phyloP scores from a whole-genome alignment of 2,329 filamentous ascomycete genomes.

The Cryphonectria nitschkei region DNA sequence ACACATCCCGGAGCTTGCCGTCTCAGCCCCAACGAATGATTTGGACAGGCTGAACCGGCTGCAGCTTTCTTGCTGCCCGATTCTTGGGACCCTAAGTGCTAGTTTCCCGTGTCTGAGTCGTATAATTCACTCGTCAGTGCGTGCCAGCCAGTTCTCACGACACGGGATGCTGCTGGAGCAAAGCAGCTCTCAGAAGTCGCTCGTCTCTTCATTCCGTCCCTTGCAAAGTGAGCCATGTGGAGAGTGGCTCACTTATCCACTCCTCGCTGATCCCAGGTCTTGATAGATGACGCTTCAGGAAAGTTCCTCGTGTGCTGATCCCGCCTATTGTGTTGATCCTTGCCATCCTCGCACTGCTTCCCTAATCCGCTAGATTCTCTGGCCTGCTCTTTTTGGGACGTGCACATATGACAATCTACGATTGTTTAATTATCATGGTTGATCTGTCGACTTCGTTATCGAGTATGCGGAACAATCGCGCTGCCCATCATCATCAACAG shows the following conservation, averaged over 20 bases:
- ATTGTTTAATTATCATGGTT: not conserved
- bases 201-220: not conserved
- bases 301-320: not conserved
- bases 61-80: not conserved
- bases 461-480: not conserved
- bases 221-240: not conserved
- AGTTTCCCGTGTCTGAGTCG: not conserved
- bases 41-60: not conserved
- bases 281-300: not conserved
- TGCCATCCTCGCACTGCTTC: not conserved
- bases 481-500: not conserved
- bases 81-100: not conserved
- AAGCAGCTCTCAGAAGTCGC: too few relatives aligned
- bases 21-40: not conserved
- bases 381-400: not conserved
- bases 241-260: not conserved
- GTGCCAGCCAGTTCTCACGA: not conserved
- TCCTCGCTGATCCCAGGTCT: not conserved
- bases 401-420: not conserved
- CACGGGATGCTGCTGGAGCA: too few relatives aligned
- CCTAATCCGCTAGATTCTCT: not conserved
- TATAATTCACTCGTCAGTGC: not conserved
- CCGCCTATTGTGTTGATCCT: not conserved
- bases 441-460: not conserved
- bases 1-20: not conserved